Conservation (phyloP, 2,329 filamentous ascomycete genomes). For the Apiospora aurea region DNA sequence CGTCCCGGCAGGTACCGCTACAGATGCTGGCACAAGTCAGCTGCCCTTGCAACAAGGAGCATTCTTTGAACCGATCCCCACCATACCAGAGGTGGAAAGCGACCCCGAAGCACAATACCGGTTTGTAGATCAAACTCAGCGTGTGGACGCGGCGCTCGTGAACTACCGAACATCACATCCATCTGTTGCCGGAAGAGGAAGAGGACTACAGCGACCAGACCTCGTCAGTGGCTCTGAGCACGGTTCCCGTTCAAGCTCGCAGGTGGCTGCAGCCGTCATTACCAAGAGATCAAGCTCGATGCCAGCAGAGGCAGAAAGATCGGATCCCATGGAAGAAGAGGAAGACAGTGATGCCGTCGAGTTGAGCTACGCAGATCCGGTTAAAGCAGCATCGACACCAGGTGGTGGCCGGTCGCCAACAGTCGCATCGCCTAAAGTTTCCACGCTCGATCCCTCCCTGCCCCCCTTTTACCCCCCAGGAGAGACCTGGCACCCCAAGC, state of each 20-base stretch:
- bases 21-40: no score
- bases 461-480: not conserved
- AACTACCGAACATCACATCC: not conserved
- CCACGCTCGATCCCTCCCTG: not conserved
- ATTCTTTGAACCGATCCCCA: not conserved
- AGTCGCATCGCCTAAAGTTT: not conserved
- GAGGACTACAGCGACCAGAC: not conserved
- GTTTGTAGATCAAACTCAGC: not conserved
- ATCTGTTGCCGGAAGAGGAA: not conserved
- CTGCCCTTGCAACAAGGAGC: not conserved
- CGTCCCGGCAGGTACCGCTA: not conserved
- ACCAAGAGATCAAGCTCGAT: not conserved
- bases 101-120: not conserved
- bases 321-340: no score
- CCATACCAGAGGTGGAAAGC: not conserved
- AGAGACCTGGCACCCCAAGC: not conserved
- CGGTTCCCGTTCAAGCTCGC: not conserved
- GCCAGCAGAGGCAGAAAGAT: not conserved
- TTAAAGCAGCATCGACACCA: no score
- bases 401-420: not conserved
- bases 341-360: no score
- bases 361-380: not conserved
- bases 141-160: not conserved
- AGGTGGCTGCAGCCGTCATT: not conserved
- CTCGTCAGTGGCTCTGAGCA: not conserved